Evolutionary conservation across 352 stramenopile genomes (phyloP).

Genomic region (Phytophthora cactorum): DNA sequence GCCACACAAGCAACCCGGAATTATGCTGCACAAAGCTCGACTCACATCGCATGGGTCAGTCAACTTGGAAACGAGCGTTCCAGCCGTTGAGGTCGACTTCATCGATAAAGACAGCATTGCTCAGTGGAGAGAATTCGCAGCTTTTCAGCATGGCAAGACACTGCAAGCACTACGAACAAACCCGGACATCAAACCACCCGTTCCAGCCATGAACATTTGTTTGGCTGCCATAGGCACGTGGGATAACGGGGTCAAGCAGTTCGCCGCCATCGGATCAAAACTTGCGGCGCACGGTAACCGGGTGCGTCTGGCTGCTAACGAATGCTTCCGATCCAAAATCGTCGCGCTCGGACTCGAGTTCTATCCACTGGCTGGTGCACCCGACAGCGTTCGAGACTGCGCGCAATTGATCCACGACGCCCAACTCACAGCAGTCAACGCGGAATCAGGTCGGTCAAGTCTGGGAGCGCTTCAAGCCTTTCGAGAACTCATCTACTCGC

Average conservation of each 20-base stretch:
- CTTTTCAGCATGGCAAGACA: too few relatives aligned
- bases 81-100: too few relatives aligned
- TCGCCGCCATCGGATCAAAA: slow-evolving; percentile 58
- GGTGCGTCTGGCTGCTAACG: slow-evolving; percentile 81
- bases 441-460: too few relatives aligned
- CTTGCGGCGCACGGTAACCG: slow-evolving; percentile 71
- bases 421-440: slow-evolving; percentile 27
- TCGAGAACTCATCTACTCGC: slow-evolving; percentile 49
- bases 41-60: too few relatives aligned
- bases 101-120: too few relatives aligned
- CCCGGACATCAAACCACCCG: too few relatives aligned
- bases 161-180: too few relatives aligned
- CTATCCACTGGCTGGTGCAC: slow-evolving; percentile 41
- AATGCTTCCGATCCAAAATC: slow-evolving; percentile 64
- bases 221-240: slow-evolving; percentile 47
- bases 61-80: too few relatives aligned
- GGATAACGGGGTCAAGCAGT: slow-evolving; percentile 58
- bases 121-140: too few relatives aligned
- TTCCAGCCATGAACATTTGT: slow-evolving; percentile 53
- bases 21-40: too few relatives aligned
- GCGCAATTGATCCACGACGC: slow-evolving; percentile 20
- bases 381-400: slow-evolving; percentile 32
- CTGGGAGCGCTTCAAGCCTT: slow-evolving; percentile 27
- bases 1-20: too few relatives aligned
- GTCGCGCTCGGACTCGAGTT: slow-evolving; percentile 49